Conservation (phyloP, 2,329 filamentous ascomycete species). For the Ascochyta koolunga region DNA sequence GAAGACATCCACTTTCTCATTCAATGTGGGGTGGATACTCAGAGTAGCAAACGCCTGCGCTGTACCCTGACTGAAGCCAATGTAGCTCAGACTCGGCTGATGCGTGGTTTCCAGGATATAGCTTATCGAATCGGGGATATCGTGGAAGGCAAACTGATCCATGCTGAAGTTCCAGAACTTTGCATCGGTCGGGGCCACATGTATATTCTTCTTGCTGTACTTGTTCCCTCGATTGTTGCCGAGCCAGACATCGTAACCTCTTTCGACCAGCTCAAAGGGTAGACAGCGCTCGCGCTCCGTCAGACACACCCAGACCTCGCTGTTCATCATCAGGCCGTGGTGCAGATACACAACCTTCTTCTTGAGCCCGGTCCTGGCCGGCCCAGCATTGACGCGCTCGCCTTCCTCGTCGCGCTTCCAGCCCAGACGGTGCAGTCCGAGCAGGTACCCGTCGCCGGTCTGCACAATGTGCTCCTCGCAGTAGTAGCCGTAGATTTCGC, state of each 20-base stretch:
- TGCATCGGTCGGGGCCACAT: slow-evolving; percentile 72
- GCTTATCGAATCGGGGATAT: slow-evolving; percentile 92
- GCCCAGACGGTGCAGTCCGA: slow-evolving; percentile 86
- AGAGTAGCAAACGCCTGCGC: slow-evolving; percentile 95
- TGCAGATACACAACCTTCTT: slow-evolving; percentile 94
- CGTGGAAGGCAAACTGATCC: slow-evolving; percentile 96
- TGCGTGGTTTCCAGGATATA: slow-evolving; percentile 87
- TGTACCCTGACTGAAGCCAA: slow-evolving; percentile 96
- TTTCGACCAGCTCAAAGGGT: slow-evolving; percentile 86
- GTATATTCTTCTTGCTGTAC: slow-evolving; percentile 93
- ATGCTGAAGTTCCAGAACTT: slow-evolving; percentile 98
- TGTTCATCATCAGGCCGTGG: slow-evolving; percentile 97
- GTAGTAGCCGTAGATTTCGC: slow-evolving; percentile 86
- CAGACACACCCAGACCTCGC: slow-evolving; percentile 95
- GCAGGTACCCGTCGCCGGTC: slow-evolving; percentile 89
- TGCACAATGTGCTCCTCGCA: slow-evolving; percentile 96
- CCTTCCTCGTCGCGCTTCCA: slow-evolving; percentile 83
- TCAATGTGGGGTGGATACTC: slow-evolving; percentile 88
- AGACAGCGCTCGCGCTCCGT: slow-evolving; percentile 85
- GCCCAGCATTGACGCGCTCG: slow-evolving; percentile 75
- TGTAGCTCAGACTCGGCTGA: slow-evolving; percentile 86
- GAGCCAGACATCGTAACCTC: slow-evolving; percentile 95
- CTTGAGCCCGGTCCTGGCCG: slow-evolving; percentile 59
- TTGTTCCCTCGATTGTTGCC: slow-evolving; percentile 99
- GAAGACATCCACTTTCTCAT: slow-evolving; percentile 93